These are phyloP conservation scores for Termitomyces sp. DNA, from an alignment of 768 basidiomycete genomes.

Conservation along the genomic window DNA sequence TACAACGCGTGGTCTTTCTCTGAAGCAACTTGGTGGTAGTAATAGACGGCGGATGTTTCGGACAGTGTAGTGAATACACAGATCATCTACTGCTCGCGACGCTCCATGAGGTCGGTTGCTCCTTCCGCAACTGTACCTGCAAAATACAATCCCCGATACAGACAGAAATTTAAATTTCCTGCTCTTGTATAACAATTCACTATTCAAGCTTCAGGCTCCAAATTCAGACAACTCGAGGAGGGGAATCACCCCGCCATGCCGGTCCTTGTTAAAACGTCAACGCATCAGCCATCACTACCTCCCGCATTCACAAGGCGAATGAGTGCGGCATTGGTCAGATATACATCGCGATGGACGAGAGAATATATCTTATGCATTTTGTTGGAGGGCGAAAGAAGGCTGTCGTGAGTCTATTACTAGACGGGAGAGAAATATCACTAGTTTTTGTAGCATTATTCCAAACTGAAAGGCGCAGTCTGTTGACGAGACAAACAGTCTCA, in stretches of 20 bases:
- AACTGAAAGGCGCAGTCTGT: background rate
- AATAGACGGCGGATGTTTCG: background rate
- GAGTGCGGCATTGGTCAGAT: background rate
- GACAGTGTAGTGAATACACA: no score
- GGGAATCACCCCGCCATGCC: no score
- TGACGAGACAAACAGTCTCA: no score
- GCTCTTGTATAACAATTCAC: no score
- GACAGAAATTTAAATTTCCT: slow-evolving; percentile 14
- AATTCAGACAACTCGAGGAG: background rate
- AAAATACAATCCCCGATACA: slow-evolving; percentile 40
- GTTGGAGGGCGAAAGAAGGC: background rate
- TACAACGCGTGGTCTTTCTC: background rate
- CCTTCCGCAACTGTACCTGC: slow-evolving; percentile 3
- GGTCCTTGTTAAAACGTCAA: no score
- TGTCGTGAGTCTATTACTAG: background rate
- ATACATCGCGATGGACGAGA: no score
- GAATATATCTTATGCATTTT: background rate
- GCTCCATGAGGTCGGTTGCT: slow-evolving; percentile 18
- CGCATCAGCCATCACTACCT: no score
- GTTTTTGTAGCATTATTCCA: no score
- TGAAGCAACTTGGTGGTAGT: no score
- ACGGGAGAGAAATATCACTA: background rate
- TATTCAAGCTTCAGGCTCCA: background rate
- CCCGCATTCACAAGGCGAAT: background rate
- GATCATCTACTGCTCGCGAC: no score